These are phyloP conservation scores for Thermochaetoides thermophila DNA, from an alignment of 495 filamentous ascomycete species.

Conservation along the genomic window DNA sequence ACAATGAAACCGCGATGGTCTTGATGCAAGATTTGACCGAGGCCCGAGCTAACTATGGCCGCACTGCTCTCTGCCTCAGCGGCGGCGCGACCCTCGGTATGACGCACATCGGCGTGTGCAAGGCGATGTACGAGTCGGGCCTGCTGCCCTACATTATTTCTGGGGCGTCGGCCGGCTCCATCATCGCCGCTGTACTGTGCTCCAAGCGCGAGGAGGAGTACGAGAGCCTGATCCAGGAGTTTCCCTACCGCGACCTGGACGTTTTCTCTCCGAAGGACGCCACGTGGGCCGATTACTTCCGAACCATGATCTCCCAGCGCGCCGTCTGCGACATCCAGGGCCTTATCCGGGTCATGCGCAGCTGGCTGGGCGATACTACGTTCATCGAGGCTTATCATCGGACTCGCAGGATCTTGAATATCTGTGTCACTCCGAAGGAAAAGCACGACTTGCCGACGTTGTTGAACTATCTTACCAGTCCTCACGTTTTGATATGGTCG, in stretches of 20 bases:
- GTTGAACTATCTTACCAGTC: conserved; percentile 84
- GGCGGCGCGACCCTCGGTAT: conserved; percentile 92
- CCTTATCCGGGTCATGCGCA: conserved; percentile 64
- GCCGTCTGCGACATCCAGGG: conserved; percentile 72
- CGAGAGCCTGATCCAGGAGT: conserved; percentile 51
- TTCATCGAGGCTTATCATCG: conserved; percentile 94
- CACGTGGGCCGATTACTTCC: conserved; percentile 50
- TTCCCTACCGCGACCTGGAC: conserved; percentile 65
- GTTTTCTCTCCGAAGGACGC: conserved; percentile 71
- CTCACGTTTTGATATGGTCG: conserved; percentile 92
- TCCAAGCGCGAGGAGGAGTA: conserved; percentile 76
- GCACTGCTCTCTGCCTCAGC: conserved; percentile 74
- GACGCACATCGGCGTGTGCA: conserved; percentile 91
- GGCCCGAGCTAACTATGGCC: conserved; percentile 73
- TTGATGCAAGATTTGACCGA: too few relatives aligned
- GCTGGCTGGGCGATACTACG: conserved; percentile 70
- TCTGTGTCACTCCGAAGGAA: conserved; percentile 75
- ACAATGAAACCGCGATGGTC: conserved; percentile 47
- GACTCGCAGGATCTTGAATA: conserved; percentile 79
- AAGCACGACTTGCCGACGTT: conserved; percentile 76
- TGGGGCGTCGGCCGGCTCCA: conserved; percentile 86
- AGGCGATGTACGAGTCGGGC: conserved; percentile 58
- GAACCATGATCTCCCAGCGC: conserved; percentile 64
- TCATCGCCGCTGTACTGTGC: conserved; percentile 77
- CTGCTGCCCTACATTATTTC: conserved; percentile 86